Conservation (phyloP, 225 moss, liverwort and hornwort species). For the Bryum argenteum region DNA sequence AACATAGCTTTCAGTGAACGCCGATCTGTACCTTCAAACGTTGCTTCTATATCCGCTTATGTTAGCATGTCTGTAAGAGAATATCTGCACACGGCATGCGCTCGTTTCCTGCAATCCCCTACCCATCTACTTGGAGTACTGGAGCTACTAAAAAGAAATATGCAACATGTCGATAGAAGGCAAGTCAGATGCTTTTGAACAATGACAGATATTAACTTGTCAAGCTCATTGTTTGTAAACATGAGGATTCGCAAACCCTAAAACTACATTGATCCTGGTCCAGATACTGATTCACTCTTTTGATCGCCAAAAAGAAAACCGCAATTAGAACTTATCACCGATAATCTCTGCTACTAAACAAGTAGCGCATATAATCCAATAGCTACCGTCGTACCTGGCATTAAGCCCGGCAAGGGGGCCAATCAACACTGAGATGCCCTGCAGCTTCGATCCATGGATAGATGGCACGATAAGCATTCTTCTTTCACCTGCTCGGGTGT, state of each 20-base stretch:
- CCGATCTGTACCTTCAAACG: background rate
- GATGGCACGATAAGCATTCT: background rate
- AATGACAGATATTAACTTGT: no score
- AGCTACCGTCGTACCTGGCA: constrained; percentile 34
- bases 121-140: no score
- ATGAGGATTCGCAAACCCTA: background rate
- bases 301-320: no score
- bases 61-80: no score
- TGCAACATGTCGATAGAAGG: no score
- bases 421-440: constrained; percentile 22
- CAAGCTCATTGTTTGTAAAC: background rate
- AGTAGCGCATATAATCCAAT: background rate
- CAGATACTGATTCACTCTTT: no score
- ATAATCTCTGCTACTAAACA: constrained; percentile 1
- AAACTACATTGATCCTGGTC: background rate
- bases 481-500: no score
- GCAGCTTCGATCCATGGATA: constrained; percentile 31
- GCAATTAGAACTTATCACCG: background rate
- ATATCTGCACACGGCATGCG: no score
- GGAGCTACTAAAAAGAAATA: no score
- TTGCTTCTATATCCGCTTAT: no score
- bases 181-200: no score
- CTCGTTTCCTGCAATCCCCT: no score
- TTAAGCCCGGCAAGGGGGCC: constrained; percentile 7
- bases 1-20: background rate